Evolutionary conservation across 1,284 basidiomycete species (phyloP).

Genomic region (Flammula alnicola): DNA sequence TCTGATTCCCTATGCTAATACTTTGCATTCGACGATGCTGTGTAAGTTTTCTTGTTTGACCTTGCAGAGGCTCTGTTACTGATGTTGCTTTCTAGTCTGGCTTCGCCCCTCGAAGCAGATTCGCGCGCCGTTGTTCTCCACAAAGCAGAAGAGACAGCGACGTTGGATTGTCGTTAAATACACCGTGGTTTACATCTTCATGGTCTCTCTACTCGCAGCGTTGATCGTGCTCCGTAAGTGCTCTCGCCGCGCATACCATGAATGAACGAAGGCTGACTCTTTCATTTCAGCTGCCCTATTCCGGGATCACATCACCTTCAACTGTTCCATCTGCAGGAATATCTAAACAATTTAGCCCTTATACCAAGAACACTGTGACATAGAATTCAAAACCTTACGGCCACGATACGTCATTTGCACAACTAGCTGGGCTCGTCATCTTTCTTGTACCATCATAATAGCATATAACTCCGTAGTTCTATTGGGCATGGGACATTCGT

Average conservation of each 20-base stretch:
- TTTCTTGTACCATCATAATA: slow-evolving; percentile 39
- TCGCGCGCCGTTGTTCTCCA: slow-evolving; percentile 92
- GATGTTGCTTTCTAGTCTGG: slow-evolving; percentile 67
- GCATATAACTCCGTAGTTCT: slow-evolving; percentile 28
- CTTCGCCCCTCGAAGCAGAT: slow-evolving; percentile 92
- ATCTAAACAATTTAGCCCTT: slow-evolving; percentile 61
- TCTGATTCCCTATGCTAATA: slow-evolving; percentile 87
- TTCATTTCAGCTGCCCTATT: slow-evolving; percentile 62
- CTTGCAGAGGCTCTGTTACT: slow-evolving; percentile 5
- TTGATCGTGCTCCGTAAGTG: slow-evolving; percentile 79
- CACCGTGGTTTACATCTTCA: slow-evolving; percentile 81
- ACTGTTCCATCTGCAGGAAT: slow-evolving; percentile 76
- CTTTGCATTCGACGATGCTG: slow-evolving; percentile 88
- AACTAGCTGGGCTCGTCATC: slow-evolving; percentile 16
- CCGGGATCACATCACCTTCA: slow-evolving; percentile 68
- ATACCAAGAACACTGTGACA: slow-evolving; percentile 20
- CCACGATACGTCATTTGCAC: slow-evolving; percentile 23
- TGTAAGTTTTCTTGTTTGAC: slow-evolving; percentile 52
- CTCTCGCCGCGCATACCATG: slow-evolving; percentile 12
- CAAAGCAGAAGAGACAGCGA: slow-evolving; percentile 89
- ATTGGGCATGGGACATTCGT: slow-evolving; percentile 20
- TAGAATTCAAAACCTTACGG: slow-evolving; percentile 28
- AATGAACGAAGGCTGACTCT: not conserved
- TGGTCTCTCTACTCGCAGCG: slow-evolving; percentile 83
- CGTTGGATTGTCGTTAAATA: slow-evolving; percentile 91